These are phyloP conservation scores for Xenosphaeropsis pyriputrescens DNA, from an alignment of 2,329 filamentous ascomycete genomes.

Conservation along the genomic window DNA sequence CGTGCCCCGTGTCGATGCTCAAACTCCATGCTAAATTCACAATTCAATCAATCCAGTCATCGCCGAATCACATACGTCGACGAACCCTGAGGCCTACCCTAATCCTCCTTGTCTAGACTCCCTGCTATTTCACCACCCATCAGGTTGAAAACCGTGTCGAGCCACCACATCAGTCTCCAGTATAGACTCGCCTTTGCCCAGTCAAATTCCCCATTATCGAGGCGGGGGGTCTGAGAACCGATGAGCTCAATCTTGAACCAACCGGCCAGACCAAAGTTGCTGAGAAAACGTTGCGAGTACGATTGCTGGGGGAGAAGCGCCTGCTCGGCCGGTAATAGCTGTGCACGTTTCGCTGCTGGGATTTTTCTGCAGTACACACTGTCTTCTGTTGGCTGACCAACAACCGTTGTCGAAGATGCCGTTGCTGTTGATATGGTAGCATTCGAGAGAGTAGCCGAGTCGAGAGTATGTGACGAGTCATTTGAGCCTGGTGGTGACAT, in stretches of 20 bases:
- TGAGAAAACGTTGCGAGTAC: constrained; percentile 45
- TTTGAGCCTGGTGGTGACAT: constrained; percentile 14
- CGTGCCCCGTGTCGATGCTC: too few species aligned
- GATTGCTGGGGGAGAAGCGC: constrained; percentile 57
- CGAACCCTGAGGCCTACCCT: not conserved
- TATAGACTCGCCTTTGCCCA: constrained; percentile 52
- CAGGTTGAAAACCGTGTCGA: constrained; percentile 41
- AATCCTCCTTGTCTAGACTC: constrained; percentile 17
- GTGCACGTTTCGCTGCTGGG: constrained; percentile 48
- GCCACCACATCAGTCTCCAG: constrained; percentile 51
- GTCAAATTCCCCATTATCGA: constrained; percentile 64
- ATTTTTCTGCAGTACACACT: constrained; percentile 44
- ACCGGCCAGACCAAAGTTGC: constrained; percentile 51
- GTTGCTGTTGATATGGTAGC: constrained; percentile 13
- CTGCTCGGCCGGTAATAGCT: constrained; percentile 53
- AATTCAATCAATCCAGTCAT: too few species aligned
- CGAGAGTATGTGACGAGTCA: constrained; percentile 35
- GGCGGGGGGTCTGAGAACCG: constrained; percentile 59
- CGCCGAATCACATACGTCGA: too few species aligned
- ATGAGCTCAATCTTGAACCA: constrained; percentile 63
- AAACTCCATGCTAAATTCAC: too few species aligned
- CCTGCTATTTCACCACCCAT: constrained; percentile 43
- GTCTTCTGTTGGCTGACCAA: constrained; percentile 16
- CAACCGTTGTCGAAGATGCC: constrained; percentile 9
- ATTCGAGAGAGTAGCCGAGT: constrained; percentile 34